A percentile compares a stretch with the other conserved stretches of the same genome.
Conservation (phyloP, 1,139 yeast species). For the Zygotorulaspora mrakii region DNA sequence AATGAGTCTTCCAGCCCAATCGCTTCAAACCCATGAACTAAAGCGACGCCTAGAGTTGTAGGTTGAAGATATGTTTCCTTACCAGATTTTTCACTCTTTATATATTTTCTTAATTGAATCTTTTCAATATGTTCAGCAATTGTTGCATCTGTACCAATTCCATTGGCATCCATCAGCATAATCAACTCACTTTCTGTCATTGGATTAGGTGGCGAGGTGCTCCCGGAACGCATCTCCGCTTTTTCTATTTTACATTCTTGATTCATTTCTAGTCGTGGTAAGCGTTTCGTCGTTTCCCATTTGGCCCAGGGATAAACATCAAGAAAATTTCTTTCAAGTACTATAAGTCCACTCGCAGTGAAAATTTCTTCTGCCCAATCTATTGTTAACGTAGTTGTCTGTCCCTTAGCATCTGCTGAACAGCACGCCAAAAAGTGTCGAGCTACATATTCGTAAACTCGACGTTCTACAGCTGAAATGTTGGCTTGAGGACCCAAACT, state of each 20-base stretch:
- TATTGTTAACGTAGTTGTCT: conserved; percentile 56
- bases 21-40: conserved; percentile 83
- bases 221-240: conserved; percentile 65
- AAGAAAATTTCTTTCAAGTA: conserved; percentile 67
- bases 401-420: conserved; percentile 84
- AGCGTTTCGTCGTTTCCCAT: conserved; percentile 66
- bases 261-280: conserved; percentile 63
- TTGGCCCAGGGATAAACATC: conserved; percentile 74
- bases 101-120: conserved; percentile 63
- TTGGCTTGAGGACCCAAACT: conserved; percentile 28
- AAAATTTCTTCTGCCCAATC: conserved; percentile 79
- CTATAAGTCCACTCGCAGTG: conserved; percentile 66
- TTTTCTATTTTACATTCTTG: conserved; percentile 52
- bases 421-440: conserved; percentile 90
- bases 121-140: conserved; percentile 96
- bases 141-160: conserved; percentile 98
- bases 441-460: conserved; percentile 82
- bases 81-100: conserved; percentile 46
- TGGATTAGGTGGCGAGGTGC: conserved; percentile 73
- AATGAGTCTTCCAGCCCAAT: conserved; percentile 73
- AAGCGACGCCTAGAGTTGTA: conserved; percentile 76
- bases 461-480: conserved; percentile 50
- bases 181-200: conserved; percentile 92
- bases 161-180: conserved; percentile 92
- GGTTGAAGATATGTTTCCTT: conserved; percentile 57